These are phyloP conservation scores for Fusarium brachygibbosum DNA, from an alignment of 2,329 filamentous ascomycete species.

Conservation along the genomic window DNA sequence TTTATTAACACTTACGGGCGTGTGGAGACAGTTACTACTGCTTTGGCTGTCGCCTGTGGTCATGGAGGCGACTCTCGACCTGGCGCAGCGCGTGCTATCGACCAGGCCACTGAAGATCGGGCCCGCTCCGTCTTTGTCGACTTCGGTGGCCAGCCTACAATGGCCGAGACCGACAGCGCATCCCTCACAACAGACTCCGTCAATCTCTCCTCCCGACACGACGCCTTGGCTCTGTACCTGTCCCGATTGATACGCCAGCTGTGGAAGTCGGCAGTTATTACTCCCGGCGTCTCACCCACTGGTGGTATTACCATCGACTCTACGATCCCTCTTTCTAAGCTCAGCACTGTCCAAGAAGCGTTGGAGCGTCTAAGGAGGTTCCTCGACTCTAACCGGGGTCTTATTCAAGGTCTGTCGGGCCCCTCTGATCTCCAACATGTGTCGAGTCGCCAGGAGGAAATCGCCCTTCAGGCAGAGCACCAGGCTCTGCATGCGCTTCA, in stretches of 20 bases:
- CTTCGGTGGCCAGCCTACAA: slow-evolving; percentile 86
- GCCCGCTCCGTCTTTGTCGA: slow-evolving; percentile 92
- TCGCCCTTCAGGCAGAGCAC: slow-evolving; percentile 93
- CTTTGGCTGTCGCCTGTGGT: slow-evolving; percentile 93
- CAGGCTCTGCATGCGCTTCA: slow-evolving; percentile 90
- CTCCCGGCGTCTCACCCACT: slow-evolving; percentile 62
- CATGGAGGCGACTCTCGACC: slow-evolving; percentile 83
- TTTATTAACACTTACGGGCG: slow-evolving; percentile 90
- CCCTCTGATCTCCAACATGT: slow-evolving; percentile 85
- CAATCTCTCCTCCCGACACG: slow-evolving; percentile 87
- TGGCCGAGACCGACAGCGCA: slow-evolving; percentile 82
- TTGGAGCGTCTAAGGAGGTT: slow-evolving; percentile 85
- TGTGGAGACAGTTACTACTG: slow-evolving; percentile 89
- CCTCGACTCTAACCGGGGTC: slow-evolving; percentile 85
- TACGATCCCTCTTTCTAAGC: slow-evolving; percentile 74
- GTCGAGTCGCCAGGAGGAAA: slow-evolving; percentile 87
- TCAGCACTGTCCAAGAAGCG: slow-evolving; percentile 83
- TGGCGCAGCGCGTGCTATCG: slow-evolving; percentile 81
- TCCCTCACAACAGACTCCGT: slow-evolving; percentile 84
- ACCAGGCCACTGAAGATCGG: slow-evolving; percentile 86
- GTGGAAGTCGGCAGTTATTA: slow-evolving; percentile 85
- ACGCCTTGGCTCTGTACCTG: slow-evolving; percentile 89
- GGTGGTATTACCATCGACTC: slow-evolving; percentile 75
- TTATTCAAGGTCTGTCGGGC: slow-evolving; percentile 94
- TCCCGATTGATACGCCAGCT: slow-evolving; percentile 88